Evolutionary conservation across 495 filamentous ascomycete species (phyloP), one percentile per base, ranked within the genome.

Genomic region (Lasiosphaeris hirsuta): DNA sequence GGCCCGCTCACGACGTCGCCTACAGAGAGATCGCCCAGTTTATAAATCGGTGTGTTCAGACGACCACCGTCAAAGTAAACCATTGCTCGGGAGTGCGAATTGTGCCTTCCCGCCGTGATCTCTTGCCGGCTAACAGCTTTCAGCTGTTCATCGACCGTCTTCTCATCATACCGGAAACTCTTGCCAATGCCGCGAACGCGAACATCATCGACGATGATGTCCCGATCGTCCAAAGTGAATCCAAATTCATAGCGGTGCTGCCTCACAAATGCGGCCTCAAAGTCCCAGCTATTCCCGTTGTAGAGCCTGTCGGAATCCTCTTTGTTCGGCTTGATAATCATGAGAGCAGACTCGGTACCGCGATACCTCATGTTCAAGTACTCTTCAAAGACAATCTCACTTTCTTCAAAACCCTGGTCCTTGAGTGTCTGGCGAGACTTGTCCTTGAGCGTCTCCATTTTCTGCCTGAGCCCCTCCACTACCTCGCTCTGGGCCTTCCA

Each of bases 231-330:
- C 2, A 96, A 75, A 1, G 90, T 93, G 65, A 98, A 97, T 0
- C 91, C 93, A 69, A 97, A 98, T 65, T 97, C 94, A 63, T 93
- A 92, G 37, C 92, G 84, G 65, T 98, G 93, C 51, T 95, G 88
- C 62, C 82, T 81, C 10, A 93, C 78, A 59, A 98, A 98, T 0
- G 88, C 90, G 58, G 86, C 83, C 6, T 85, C 89, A 69, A 90
- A 96, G 3, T 83, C 90, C 86, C 84, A 90, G 11, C 89, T 81
- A 50, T 87, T 81, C 4, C 81, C 84, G 51, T n/a, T 19, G 49
- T 51, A 51, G 3, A 51, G 36, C 35, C 40, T 51, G 7, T 80
- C 69, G 4, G 78, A 78, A 18, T 86, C 82, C 37, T 85, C 82
- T 49, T 84, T 72, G 17, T 63, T 73, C 10, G 81, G 85, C 75